Base-by-base conservation (phyloP, 148 eudicot species). In the Nepenthes mirabilis region DNA sequence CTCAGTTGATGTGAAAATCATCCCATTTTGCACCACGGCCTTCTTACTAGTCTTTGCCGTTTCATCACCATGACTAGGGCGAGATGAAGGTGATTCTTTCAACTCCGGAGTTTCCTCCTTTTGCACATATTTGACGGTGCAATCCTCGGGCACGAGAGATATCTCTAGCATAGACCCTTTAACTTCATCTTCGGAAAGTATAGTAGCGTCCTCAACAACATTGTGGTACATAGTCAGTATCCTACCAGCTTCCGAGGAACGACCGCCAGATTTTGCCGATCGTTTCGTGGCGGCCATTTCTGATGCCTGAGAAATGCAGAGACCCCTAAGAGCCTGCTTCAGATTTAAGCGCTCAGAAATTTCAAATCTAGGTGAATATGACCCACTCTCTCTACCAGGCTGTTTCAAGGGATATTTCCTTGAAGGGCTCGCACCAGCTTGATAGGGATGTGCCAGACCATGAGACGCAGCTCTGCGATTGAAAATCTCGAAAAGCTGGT, bases 301-400 rank as follows among this genome's bases (percentile, higher is more conserved):
- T 47, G 99, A 91, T 59, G 97, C 97, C 71, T 94, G 97, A 66
- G 99, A 89, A 65, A 94, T 88, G 79, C 97, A 89, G 37, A 89
- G 72, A 37, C 99, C 96, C 70, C 99, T 77, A 45, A 94, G 70
- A 51, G 99, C 99, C 76, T 94, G 95, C 66, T 94, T 94, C 33
- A 94, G 65, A 47, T 91, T 89, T 57, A 89, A 82, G 51, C 87
- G 82, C 70, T 90, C 99, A 8, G 97, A 82, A 72, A 80, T 80
- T 51, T 91, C 93, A 50, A 75, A 66, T 47, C 81, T 82, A 12
- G 91, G 87, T 65, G 97, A 83, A 60, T 70, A 63, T 11, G 82
- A 74, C 36, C 72, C 78, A 64, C 76, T 67, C 61, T 59, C 60
- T 58, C 79, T 72, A 69, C 79, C 64, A 43, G 91, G 89, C 72